Evolutionary conservation across 2,329 filamentous ascomycete genomes (phyloP), one percentile per base, ranked within the genome.

Genomic region (Aurifilum marmelostoma): DNA sequence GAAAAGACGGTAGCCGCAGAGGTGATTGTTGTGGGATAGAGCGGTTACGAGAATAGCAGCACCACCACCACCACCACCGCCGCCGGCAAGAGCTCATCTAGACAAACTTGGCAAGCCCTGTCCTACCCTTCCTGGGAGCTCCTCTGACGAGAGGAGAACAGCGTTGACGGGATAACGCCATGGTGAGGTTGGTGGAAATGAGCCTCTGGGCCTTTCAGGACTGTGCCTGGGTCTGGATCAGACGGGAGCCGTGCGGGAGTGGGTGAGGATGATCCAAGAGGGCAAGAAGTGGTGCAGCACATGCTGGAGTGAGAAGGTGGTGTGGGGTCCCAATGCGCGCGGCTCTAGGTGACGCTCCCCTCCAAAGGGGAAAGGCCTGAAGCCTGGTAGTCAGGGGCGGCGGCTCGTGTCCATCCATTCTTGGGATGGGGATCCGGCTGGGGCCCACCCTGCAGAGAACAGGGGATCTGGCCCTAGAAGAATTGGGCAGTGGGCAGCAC

Each of bases 21-120:
- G 27, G 29, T 32, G 43, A 59, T 29, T 41, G 52, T 9, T n/a
- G 41, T 39, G 29, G 37, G 27, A 32, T 43, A 27, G 18, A 37
- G 47, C 14, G 29, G 32, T 37, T n/a, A 68, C 63, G 56, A 63
- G 64, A 70, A 70, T 70, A 70, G 68, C 56, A 70, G 65, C 68
- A 56, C 24, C 68, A 56, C 24, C n/a, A n/a, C n/a, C n/a, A n/a
- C n/a, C n/a, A n/a, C n/a, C n/a, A n/a, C n/a, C n/a, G n/a, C n/a
- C n/a, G n/a, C n/a, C n/a, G n/a, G n/a, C n/a, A n/a, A n/a, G n/a
- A n/a, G n/a, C n/a, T n/a, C 61, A 62, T 50, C 43, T 52, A 43
- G 61, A 65, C 41, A n/a, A 37, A 14, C 65, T 39, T 60, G 61
- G 29, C 61, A 34, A 18, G 1, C 29, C 43, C 39, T 12, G 43